A percentile compares a stretch with the other conserved stretches of the same genome.
Conservation (phyloP, 2,329 filamentous ascomycete species). For the Colletotrichum lindemuthianum region DNA sequence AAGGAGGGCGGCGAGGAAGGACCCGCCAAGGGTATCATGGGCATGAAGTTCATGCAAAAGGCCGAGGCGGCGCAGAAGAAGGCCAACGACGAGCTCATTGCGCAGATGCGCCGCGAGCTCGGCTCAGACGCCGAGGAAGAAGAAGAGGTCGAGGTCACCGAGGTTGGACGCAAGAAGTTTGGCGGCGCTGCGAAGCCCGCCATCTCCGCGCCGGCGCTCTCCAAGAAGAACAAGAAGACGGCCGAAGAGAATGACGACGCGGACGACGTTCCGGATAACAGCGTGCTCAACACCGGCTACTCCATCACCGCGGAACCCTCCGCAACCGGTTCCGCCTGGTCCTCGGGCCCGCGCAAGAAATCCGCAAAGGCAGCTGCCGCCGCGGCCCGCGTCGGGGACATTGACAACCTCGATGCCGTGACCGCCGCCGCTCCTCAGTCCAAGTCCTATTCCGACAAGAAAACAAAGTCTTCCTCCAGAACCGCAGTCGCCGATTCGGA, state of each 20-base stretch:
- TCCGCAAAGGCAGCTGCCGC: constrained; percentile 21
- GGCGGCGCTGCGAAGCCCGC: constrained; percentile 57
- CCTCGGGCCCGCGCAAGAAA: constrained; percentile 50
- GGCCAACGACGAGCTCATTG: constrained; percentile 81
- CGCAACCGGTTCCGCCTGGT: constrained; percentile 53
- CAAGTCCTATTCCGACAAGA: constrained; percentile 43
- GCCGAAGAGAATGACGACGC: constrained; percentile 41
- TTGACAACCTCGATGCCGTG: constrained; percentile 50
- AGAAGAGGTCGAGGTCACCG: constrained; percentile 64
- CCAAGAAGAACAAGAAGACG: constrained; percentile 40
- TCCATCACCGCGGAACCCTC: constrained; percentile 39
- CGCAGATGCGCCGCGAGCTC: constrained; percentile 76
- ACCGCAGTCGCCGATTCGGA: background rate
- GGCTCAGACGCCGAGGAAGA: constrained; percentile 66
- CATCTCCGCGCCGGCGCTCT: constrained; percentile 43
- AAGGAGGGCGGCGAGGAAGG: constrained; percentile 56
- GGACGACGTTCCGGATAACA: constrained; percentile 39
- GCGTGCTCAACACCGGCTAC: constrained; percentile 38
- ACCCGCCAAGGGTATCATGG: constrained; percentile 74
- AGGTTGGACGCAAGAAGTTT: constrained; percentile 77
- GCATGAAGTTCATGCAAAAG: constrained; percentile 94
- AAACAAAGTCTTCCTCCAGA: constrained; percentile 33
- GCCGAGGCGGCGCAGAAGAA: constrained; percentile 82
- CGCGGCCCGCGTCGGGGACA: constrained; percentile 45
- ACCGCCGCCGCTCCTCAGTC: constrained; percentile 41